Conservation (phyloP, 2,329 filamentous ascomycete species). For the Pseudophaeomoniella oleicola region DNA sequence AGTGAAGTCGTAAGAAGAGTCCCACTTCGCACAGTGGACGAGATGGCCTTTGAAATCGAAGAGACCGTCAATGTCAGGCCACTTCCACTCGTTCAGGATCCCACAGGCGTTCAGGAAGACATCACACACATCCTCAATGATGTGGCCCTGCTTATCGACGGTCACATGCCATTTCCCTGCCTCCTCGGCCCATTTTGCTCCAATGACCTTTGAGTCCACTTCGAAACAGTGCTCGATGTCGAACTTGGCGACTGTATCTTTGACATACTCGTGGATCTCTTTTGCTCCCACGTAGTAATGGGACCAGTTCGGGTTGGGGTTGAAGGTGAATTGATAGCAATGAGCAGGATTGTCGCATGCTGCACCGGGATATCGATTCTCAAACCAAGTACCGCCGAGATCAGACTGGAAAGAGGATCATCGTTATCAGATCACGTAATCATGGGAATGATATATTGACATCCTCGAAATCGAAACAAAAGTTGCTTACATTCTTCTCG, state of each 20-base stretch:
- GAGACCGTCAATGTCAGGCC: conserved; percentile 21
- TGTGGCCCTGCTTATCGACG: conserved; percentile 6
- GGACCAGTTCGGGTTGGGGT: conserved; percentile 28
- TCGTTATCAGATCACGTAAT: conserved; percentile 3
- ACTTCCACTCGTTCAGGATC: conserved; percentile 17
- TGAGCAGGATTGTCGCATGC: conserved; percentile 21
- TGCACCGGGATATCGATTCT: conserved; percentile 27
- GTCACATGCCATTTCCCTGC: conserved; percentile 10
- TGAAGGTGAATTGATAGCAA: conserved; percentile 27
- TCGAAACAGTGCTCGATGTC: conserved; percentile 23
- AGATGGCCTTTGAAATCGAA: conserved; percentile 19
- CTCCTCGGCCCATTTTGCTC: conserved; percentile 21
- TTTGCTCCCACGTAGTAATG: conserved; percentile 23
- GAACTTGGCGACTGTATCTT: conserved; percentile 22
- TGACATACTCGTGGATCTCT: conserved; percentile 29
- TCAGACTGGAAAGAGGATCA: too few relatives aligned
- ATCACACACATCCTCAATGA: conserved; percentile 11
- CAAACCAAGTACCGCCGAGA: conserved; percentile 27
- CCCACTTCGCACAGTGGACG: conserved; percentile 18
- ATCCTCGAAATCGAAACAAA: conserved; percentile 11
- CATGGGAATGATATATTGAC: conserved; percentile 7
- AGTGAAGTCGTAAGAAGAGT: conserved; percentile 13
- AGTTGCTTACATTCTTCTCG: conserved; percentile 26
- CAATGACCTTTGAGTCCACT: conserved; percentile 21
- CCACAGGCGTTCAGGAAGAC: conserved; percentile 15